Conservation (phyloP, 106 monocot genomes). For the Allium sativum region DNA sequence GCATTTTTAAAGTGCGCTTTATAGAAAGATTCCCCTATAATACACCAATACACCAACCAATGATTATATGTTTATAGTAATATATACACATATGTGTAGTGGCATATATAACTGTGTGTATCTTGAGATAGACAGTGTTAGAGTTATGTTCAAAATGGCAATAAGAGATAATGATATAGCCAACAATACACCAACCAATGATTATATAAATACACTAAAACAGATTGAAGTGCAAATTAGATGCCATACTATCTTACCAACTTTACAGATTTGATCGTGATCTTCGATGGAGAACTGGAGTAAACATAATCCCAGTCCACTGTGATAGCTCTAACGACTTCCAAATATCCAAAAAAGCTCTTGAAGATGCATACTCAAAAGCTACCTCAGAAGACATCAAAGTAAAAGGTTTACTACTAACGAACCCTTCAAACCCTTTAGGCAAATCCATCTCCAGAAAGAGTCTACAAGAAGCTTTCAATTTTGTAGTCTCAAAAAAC, state of each 20-base stretch:
- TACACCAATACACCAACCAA: too few relatives aligned
- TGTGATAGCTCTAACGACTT: constrained; percentile 52
- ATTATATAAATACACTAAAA: too few relatives aligned
- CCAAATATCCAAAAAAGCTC: constrained; percentile 26
- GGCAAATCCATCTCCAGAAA: constrained; percentile 20
- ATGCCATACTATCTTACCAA: too few relatives aligned
- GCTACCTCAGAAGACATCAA: constrained; percentile 14
- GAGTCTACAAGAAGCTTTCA: constrained; percentile 28
- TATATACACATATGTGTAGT: too few relatives aligned
- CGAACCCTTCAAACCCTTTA: constrained; percentile 62
- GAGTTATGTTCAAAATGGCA: background rate
- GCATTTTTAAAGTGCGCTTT: too few relatives aligned
- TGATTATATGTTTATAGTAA: too few relatives aligned
- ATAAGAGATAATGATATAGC: too few relatives aligned
- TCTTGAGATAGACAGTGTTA: background rate
- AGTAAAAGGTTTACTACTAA: constrained; percentile 39
- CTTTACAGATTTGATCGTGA: constrained; percentile 63
- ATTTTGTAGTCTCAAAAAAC: constrained; percentile 37
- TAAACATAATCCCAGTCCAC: constrained; percentile 48
- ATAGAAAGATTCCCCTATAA: too few relatives aligned
- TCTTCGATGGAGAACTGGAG: constrained; percentile 70
- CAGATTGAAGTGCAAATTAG: too few relatives aligned
- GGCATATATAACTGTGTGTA: too few relatives aligned
- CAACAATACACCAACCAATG: too few relatives aligned
- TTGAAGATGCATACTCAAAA: constrained; percentile 23